Evolutionary conservation across 2,329 filamentous ascomycete genomes (phyloP), one percentile per base, ranked within the genome.

Genomic region (Penicillium sclerotiorum): DNA sequence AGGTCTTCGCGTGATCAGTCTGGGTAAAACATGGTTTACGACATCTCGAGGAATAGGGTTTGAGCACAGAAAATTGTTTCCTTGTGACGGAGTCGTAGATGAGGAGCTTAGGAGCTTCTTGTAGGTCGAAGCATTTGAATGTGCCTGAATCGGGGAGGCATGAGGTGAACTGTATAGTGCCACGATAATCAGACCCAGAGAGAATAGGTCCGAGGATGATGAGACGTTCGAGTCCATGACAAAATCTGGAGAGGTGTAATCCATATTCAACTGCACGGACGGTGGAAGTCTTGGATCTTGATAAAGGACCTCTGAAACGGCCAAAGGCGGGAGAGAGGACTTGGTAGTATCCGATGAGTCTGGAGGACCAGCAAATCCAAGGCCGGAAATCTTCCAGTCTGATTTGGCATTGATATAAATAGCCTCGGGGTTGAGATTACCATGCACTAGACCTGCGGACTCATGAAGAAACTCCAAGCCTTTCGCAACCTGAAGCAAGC

Each of bases 361-460:
- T 41, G 89, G 84, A 12, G 91, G 89, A 38, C 89, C 89, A 67
- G 88, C 90, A 70, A 96, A 99, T 0, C 88, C 84, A 32, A 99
- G 80, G n/a, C 93, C 94, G 61, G 91, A 93, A 53, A 99, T 89
- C 70, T 99, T 99, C 94, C 94, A 99, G 71, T 99, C 94, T 40
- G 90, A 95, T 83, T 99, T 99, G 33, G 89, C 84, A 73, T 99
- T 99, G 71, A 99, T 85, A 58, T 96, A 87, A 57, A 99, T 85
- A 15, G 92, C 89, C 57, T 97, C 93, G 0, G 94, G 94, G 0
- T 92, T 97, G 56, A 99, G 72, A 67, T 99, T 99, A 40, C 89
- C 90, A 71, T 99, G 94, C 0, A 97, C 90, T 41, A 99, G 80
- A 1, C 90, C 90, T 8, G 93, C 93, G 67, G 93, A 96, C 67